A percentile compares a stretch with the other conserved stretches of the same genome.
Conservation (phyloP, 176 grass and related monocot genomes). For the Musa acuminata region DNA sequence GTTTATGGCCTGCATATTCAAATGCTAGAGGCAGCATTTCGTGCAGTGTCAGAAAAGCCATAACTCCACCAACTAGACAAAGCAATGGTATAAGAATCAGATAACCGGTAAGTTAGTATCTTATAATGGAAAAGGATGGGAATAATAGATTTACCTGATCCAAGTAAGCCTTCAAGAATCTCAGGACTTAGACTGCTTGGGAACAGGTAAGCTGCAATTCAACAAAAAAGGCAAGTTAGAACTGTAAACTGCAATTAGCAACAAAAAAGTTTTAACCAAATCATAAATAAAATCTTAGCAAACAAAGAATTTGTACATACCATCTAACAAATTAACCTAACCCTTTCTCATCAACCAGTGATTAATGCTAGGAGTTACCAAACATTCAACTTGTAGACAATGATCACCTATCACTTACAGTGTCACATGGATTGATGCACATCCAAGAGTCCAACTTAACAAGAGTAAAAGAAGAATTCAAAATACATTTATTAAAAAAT, state of each 20-base stretch:
- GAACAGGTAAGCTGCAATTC: slow-evolving; percentile 65
- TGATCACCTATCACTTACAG: no score
- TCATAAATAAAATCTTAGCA: no score
- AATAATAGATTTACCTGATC: slow-evolving; percentile 53
- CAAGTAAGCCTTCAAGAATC: slow-evolving; percentile 96
- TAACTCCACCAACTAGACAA: slow-evolving; percentile 83
- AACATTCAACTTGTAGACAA: no score
- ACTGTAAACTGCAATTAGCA: not conserved
- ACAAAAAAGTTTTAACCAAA: not conserved
- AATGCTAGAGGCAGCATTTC: slow-evolving; percentile 98
- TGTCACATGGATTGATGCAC: no score
- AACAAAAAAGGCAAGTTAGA: not conserved
- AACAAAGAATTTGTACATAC: no score
- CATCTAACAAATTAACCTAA: no score
- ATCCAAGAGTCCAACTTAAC: not conserved
- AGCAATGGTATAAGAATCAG: not conserved
- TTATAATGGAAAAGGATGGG: not conserved
- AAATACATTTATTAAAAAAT: not conserved
- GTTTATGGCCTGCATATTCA: slow-evolving; percentile 98
- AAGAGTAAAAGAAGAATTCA: not conserved
- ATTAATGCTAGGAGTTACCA: no score
- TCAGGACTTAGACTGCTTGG: slow-evolving; percentile 77
- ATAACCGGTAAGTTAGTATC: not conserved
- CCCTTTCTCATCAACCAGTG: no score
- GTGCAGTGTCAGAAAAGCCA: slow-evolving; percentile 98